A percentile compares a stretch with the other conserved stretches of the same genome.
Conservation (phyloP, 306 rosid genomes). For the Purshia tridentata region DNA sequence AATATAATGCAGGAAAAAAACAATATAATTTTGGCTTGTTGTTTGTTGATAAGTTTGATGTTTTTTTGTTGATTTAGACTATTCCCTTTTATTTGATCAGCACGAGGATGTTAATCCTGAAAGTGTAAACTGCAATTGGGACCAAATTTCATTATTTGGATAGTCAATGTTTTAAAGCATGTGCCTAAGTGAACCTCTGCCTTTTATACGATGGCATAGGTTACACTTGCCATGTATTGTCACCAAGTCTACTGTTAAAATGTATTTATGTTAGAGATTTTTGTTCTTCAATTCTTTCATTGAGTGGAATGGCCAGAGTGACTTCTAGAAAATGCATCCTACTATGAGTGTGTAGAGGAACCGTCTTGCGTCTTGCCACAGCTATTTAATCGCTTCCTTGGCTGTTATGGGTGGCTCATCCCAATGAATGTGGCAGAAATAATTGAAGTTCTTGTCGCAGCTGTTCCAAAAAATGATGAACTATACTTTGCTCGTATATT, state of each 20-base stretch:
- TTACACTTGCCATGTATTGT: background rate
- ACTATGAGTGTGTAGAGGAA: no score
- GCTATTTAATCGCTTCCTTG: no score
- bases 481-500: background rate
- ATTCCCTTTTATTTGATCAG: background rate
- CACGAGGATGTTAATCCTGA: background rate
- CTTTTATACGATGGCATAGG: background rate
- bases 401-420: no score
- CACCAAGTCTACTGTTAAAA: background rate
- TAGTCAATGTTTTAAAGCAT: background rate
- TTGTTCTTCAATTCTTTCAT: background rate
- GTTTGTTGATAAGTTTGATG: background rate
- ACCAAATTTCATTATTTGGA: no score
- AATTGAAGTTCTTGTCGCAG: no score
- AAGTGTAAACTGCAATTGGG: background rate
- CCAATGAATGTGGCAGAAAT: no score
- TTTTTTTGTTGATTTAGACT: background rate
- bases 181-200: background rate
- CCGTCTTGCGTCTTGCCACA: no score
- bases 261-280: background rate
- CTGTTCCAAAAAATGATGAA: background rate
- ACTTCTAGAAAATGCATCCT: background rate
- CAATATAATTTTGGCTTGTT: background rate
- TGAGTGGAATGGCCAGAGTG: background rate
- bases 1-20: background rate